phyloP scores from a whole-genome alignment of 768 basidiomycete genomes.

The Trametes maxima region DNA sequence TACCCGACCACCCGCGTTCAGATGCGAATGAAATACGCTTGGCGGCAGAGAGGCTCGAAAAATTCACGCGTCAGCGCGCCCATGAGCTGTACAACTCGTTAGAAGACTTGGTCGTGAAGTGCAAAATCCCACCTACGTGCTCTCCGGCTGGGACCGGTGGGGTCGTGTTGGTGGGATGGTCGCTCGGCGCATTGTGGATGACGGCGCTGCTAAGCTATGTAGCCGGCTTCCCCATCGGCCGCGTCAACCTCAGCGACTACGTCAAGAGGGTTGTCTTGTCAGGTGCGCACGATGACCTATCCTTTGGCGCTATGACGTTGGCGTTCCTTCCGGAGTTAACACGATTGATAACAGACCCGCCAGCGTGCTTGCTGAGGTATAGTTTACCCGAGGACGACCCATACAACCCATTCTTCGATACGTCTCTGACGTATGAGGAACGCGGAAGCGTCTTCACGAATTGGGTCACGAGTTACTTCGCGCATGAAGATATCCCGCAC shows the following conservation, averaged over 20 bases:
- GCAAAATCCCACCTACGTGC: neutral
- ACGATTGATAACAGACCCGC: neutral
- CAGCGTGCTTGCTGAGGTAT: conserved; percentile 5
- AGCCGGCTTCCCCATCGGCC: neutral
- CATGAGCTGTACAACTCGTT: conserved; percentile 9
- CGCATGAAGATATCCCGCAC: conserved; percentile 1
- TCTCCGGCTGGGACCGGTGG: neutral
- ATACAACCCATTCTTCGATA: conserved; percentile 6
- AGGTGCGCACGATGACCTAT: conserved; percentile 11
- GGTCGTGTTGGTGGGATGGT: conserved; percentile 19
- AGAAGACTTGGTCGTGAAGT: conserved; percentile 1
- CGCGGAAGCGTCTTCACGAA: neutral
- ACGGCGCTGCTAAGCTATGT: conserved; percentile 13
- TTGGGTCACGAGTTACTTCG: conserved; percentile 9
- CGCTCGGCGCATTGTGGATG: conserved; percentile 10
- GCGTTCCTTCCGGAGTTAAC: neutral
- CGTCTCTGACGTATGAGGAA: conserved; percentile 7
- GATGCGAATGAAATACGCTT: neutral
- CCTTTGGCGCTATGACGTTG: too few relatives aligned
- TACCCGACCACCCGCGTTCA: neutral
- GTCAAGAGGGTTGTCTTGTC: conserved; percentile 8
- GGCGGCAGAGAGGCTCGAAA: neutral
- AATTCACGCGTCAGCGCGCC: conserved; percentile 8
- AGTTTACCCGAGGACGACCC: neutral
- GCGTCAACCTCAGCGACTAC: conserved; percentile 1